Evolutionary conservation across 2,329 filamentous ascomycete genomes (phyloP), one percentile per base, ranked within the genome.

Genomic region (Hortaea werneckii): DNA sequence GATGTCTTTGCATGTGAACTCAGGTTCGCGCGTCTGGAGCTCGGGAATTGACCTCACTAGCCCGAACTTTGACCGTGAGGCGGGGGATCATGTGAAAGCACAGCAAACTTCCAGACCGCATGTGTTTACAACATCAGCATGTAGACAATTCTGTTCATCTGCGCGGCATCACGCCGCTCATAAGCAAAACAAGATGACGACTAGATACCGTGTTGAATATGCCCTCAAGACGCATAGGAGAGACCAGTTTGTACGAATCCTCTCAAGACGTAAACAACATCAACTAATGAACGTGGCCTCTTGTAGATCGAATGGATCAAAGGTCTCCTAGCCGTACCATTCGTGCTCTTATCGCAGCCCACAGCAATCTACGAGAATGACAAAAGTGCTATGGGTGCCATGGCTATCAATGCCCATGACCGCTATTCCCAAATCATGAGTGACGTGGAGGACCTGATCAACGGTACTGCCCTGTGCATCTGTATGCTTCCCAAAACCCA

Each of bases 341-440:
- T 98, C 63, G 90, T 98, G 35, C 78, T 98, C 44, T 88, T 95
- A 65, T 95, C 90, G 1, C 89, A 96, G 63, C 92, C 92, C 3
- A 94, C 87, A 1, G 87, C 87, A 12, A 79, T 88, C 37, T 88
- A 90, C 58, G 83, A 89, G 53, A 74, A 78, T 46, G 75, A 80
- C 56, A 78, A 78, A 50, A 72, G 77, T 45, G 77, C 74, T 45
- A 77, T 90, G 42, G 42, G 49, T 40, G 51, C 53, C 32, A 88
- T 90, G 73, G 85, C 86, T 4, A 78, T 79, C 47, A 83, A 86
- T 60, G 86, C 90, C 27, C 87, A 92, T 61, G 76, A 85, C 46
- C 81, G 92, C 51, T 98, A 96, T 69, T 85, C 86, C 41, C 90
- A 98, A 66, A 95, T 96, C 59, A 87, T 96, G 78, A 78, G 81